These are phyloP conservation scores for Micromonas pusilla DNA, from an alignment of 139 green algal genomes.

Conservation along the genomic window DNA sequence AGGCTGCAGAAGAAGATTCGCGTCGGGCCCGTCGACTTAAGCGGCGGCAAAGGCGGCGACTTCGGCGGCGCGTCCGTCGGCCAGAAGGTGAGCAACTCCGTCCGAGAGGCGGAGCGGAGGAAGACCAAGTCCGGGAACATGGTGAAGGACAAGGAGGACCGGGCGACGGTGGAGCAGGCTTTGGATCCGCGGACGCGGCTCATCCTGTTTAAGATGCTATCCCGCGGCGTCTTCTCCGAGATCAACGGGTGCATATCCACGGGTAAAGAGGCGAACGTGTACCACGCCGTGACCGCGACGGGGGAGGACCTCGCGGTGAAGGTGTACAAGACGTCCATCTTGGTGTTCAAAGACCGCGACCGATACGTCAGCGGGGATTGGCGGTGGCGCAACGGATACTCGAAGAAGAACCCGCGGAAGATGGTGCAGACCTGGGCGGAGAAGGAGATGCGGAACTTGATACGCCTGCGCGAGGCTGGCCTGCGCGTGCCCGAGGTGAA, in stretches of 20 bases:
- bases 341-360: conserved; percentile 83
- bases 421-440: conserved; percentile 99
- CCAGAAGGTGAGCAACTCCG: conserved; percentile 31
- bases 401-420: conserved; percentile 91
- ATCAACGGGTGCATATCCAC: conserved; percentile 93
- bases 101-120: not conserved
- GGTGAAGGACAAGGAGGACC: conserved; percentile 70
- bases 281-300: conserved; percentile 59
- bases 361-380: conserved; percentile 93
- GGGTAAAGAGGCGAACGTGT: conserved; percentile 98
- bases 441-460: conserved; percentile 98
- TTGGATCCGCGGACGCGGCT: conserved; percentile 90
- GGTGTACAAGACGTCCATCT: conserved; percentile 97
- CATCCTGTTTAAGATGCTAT: conserved; percentile 95
- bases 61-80: conserved; percentile 36
- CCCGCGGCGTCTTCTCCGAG: conserved; percentile 38
- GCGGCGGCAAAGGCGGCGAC: no score
- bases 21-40: conserved; percentile 41
- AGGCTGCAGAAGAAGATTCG: conserved; percentile 43
- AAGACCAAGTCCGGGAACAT: not conserved
- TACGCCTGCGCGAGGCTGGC: conserved; percentile 55
- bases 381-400: conserved; percentile 87
- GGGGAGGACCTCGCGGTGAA: conserved; percentile 77
- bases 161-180: conserved; percentile 85
- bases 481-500: conserved; percentile 73